Percentiles rank a stretch among this genome's conserved stretches.
These are phyloP conservation scores for Phoma sp. DNA, from an alignment of 2,329 filamentous ascomycete species.

Conservation along the genomic window DNA sequence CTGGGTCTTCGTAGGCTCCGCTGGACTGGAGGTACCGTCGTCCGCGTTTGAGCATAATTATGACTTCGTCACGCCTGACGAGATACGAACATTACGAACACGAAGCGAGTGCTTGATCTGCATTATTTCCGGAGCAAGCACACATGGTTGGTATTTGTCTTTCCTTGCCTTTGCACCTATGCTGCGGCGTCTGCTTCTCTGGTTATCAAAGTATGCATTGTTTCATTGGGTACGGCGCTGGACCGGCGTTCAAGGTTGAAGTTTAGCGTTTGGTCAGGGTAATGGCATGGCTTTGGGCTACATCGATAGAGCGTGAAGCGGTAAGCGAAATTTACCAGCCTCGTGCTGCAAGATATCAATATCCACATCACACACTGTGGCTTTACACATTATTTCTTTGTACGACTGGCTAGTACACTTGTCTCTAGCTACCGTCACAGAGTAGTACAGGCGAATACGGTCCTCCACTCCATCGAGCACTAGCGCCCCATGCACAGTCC, in stretches of 20 bases:
- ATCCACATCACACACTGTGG: neutral
- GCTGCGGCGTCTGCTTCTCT: constrained; percentile 8
- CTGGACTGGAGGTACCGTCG: constrained; percentile 38
- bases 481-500: too few species aligned
- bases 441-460: too few species aligned
- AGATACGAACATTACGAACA: neutral
- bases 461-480: too few species aligned
- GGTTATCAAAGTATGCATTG: constrained; percentile 6
- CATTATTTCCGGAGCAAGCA: constrained; percentile 7
- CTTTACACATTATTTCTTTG: neutral
- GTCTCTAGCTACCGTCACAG: too few species aligned
- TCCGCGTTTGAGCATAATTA: constrained; percentile 10
- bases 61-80: neutral
- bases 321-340: neutral
- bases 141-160: constrained; percentile 7
- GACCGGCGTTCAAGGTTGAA: constrained; percentile 4
- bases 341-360: neutral
- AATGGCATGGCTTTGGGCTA: neutral
- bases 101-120: neutral
- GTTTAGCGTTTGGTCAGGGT: neutral
- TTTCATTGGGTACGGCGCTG: constrained; percentile 1
- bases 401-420: too few species aligned
- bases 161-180: neutral
- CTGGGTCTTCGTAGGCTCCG: constrained; percentile 42
- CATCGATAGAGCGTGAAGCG: neutral